Conservation (phyloP, 2,329 filamentous ascomycete species). For the Microsporum canis region DNA sequence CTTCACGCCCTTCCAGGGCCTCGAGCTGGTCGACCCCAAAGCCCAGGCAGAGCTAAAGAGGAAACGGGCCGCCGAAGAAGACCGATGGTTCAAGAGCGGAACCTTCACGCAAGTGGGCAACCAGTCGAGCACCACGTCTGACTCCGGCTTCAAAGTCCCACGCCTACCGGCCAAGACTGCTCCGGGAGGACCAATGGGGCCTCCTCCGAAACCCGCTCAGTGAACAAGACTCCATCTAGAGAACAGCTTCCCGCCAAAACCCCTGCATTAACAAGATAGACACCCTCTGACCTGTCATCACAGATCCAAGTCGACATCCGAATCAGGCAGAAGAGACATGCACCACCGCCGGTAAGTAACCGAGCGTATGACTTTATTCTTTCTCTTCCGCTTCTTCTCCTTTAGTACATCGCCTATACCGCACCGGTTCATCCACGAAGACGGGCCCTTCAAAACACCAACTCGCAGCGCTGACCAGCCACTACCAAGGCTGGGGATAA, state of each 20-base stretch:
- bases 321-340: neutral
- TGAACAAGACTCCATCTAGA: neutral
- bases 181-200: slow-evolving; percentile 36
- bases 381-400: neutral
- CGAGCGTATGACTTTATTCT: neutral
- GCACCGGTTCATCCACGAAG: neutral
- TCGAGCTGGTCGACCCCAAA: slow-evolving; percentile 92
- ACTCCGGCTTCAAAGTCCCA: slow-evolving; percentile 62
- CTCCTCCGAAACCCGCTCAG: neutral
- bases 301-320: neutral
- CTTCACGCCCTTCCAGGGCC: slow-evolving; percentile 87
- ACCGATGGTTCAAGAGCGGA: slow-evolving; percentile 94
- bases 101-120: slow-evolving; percentile 77
- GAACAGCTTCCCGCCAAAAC: neutral
- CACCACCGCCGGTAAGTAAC: neutral
- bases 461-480: neutral
- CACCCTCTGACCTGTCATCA: neutral
- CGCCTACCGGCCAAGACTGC: slow-evolving; percentile 64
- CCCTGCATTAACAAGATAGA: neutral
- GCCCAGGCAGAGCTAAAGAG: slow-evolving; percentile 73
- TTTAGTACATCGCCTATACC: neutral
- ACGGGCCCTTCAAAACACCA: neutral
- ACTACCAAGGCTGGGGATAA: neutral
- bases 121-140: slow-evolving; percentile 17
- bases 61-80: slow-evolving; percentile 88